Evolutionary conservation across 495 filamentous ascomycete species (phyloP), one percentile per base, ranked within the genome.

Genomic region (Neurospora sp.): DNA sequence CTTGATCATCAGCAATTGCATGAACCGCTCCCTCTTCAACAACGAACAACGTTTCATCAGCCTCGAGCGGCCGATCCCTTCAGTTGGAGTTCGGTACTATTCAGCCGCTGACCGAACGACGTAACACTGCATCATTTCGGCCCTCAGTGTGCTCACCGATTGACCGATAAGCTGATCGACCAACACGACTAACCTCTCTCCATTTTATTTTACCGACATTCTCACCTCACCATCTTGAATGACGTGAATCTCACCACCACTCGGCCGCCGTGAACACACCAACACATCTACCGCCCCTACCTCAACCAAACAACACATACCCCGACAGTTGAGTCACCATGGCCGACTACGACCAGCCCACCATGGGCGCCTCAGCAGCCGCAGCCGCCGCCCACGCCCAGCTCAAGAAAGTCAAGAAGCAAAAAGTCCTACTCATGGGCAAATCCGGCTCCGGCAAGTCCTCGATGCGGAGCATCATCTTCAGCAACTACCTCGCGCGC

Each of bases 381-480:
- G 71, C 37, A 11, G 69, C 37, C 5, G 73, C 71, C 7, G 71
- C 74, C 19, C 75, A 70, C 15, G 75, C 76, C 71, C 83, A 86
- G 71, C 81, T 86, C 38, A 86, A 85, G 75, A 89, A 89, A 74
- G 85, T 87, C 28, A 89, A 89, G 83, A 89, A 88, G 82, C 88
- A 89, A 79, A 89, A 89, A 80, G 86, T 89, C 36, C 81, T 89
- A 8, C 81, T 89, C 70, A 89, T 89, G 95, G 96, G 96, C 74
- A 98, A 98, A 85, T 94, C 92, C 75, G 96, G 96, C 73, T 97
- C 95, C n/a, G 96, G 96, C n/a, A 99, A 99, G 82, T 97, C 94
- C 39, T 97, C 94, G 69, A 99, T 99, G 96, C 89, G 96, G 71
- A 94, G 91, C 72, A 98, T 99, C 77, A 96, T 99, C 77, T 99